Evolutionary conservation across 495 filamentous ascomycete species (phyloP).

Genomic region (Tuber melanosporum): DNA sequence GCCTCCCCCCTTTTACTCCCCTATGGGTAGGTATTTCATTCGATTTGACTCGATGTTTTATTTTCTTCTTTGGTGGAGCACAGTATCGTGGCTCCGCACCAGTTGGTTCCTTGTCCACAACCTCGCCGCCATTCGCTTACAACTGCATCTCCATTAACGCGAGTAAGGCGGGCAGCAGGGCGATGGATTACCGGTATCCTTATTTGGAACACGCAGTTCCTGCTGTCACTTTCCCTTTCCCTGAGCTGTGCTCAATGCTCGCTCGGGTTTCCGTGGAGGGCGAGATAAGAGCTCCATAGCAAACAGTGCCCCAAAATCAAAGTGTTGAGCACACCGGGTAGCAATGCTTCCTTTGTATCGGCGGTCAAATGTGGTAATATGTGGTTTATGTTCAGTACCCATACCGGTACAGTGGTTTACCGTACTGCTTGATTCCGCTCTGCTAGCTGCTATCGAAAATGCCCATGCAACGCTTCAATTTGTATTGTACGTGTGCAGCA

Average conservation of each 20-base stretch:
- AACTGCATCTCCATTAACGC: constrained; percentile 17
- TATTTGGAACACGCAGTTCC: constrained; percentile 21
- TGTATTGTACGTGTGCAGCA: background rate
- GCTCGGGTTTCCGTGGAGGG: background rate
- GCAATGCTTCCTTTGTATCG: background rate
- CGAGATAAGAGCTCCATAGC: background rate
- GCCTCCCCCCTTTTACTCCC: background rate
- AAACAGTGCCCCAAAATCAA: constrained; percentile 1
- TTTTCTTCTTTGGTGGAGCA: constrained; percentile 9
- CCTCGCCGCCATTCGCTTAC: constrained; percentile 17
- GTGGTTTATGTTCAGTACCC: background rate
- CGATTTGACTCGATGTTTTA: background rate
- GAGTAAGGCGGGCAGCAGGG: constrained; percentile 21
- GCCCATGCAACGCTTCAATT: background rate
- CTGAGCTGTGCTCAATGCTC: constrained; percentile 3
- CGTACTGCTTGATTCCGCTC: background rate
- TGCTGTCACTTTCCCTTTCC: constrained; percentile 24
- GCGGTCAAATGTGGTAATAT: background rate
- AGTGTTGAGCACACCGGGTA: background rate
- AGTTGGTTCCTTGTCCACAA: constrained; percentile 20
- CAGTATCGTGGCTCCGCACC: constrained; percentile 22
- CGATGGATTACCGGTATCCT: constrained; percentile 17
- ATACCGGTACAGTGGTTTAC: background rate
- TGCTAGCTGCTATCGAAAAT: background rate
- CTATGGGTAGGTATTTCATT: background rate